Evolutionary conservation across 2,329 filamentous ascomycete genomes (phyloP).

Genomic region (Beauveria varroae): DNA sequence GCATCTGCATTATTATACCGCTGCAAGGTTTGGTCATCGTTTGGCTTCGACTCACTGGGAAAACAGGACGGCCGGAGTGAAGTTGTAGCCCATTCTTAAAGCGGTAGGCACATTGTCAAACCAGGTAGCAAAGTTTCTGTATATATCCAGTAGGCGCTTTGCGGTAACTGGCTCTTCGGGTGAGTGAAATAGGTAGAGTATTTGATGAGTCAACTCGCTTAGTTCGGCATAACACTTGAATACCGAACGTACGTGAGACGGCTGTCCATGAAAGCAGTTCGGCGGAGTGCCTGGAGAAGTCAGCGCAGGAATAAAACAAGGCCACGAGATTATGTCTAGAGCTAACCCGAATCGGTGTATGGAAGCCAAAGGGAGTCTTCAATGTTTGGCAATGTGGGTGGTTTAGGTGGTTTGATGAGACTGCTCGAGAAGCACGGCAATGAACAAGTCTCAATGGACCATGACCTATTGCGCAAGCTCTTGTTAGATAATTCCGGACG

Average conservation of each 20-base stretch:
- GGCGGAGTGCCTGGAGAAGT: constrained; percentile 38
- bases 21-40: background rate
- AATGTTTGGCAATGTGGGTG: constrained; percentile 50
- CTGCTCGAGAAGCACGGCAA: constrained; percentile 52
- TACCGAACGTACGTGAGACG: constrained; percentile 60
- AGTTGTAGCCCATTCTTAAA: constrained; percentile 57
- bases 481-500: background rate
- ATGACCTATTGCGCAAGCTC: constrained; percentile 36
- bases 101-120: constrained; percentile 56
- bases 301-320: background rate
- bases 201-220: constrained; percentile 66
- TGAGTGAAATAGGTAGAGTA: constrained; percentile 62
- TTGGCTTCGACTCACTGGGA: constrained; percentile 51
- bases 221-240: constrained; percentile 63
- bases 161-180: constrained; percentile 58
- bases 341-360: constrained; percentile 36
- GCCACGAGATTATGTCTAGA: background rate
- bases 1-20: background rate
- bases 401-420: constrained; percentile 48
- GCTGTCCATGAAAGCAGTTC: constrained; percentile 51
- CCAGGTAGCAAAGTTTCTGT: constrained; percentile 65
- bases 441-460: constrained; percentile 55
- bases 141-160: constrained; percentile 53
- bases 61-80: constrained; percentile 66
- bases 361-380: constrained; percentile 53